Base-by-base conservation (phyloP, 2,329 filamentous ascomycete species). In the Huntiella abstrusa region DNA sequence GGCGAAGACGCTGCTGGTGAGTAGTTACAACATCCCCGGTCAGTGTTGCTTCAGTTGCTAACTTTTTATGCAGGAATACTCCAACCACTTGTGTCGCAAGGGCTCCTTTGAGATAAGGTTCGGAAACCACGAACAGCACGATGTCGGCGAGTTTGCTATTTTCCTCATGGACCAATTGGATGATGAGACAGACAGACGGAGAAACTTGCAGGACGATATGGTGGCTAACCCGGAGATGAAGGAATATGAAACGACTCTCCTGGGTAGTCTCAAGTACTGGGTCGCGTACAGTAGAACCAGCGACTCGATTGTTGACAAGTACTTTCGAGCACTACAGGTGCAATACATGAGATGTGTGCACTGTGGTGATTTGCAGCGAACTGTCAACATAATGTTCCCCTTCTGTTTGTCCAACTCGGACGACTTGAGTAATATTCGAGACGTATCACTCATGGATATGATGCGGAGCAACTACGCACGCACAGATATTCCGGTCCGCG, bases 71-170 rank as follows among this genome's bases (percentile, higher is more conserved):
- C 38, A 81, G 62, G 71, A 75, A 39, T 83, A 82, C 50, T 71
- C 61, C 12, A 53, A 55, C 32, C 57, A 64, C 48, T 51, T 65
- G 6, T 62, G 59, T 48, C 55, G 59, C 47, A 51, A 60, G 47
- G 54, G 54, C 38, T 48, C 50, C 43, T 47, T 52, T 33, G 47
- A 55, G 43, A 51, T 56, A 32, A 53, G 72, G 5, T 91, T 86
- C 64, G 83, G 79, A 11, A 79, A 83, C 36, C 68, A 69, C 17
- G 66, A 75, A 43, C 88, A 96, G 58, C 91, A 96, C 61, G 91
- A 98, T 56, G 81, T 86, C 1, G 82, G 87, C 53, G 91, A 96
- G 55, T 93, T 93, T 54, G 77, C 88, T 53, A 76, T 77, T 40
- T 94, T 92, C 56, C 60, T 95, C 19, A 69, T 93, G 34, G 77